Base-by-base conservation (phyloP, 345 rosid species). In the Excoecaria cochinchinensis region DNA sequence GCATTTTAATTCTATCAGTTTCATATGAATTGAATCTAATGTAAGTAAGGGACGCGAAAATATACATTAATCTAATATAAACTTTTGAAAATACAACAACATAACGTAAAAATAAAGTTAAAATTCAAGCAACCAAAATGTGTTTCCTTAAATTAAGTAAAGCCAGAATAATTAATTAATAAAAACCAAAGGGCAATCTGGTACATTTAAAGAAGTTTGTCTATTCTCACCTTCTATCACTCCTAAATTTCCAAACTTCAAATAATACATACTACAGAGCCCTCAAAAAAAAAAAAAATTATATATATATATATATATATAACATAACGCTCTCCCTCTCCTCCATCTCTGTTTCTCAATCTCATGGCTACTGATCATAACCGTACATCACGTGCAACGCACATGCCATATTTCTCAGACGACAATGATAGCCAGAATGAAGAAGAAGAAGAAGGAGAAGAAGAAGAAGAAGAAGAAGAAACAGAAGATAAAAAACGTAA, bases 391-490 rank as follows among this genome's bases (percentile, higher is more conserved):
- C 82, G 85, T 53, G 81, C 79, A 31, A 48, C 78, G 6, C 84
- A 73, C 83, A 66, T 71, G 76, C 79, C 81, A 40, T 77, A 84
- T 74, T 76, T 47, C 74, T 67, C 90, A 16, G 89, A 86, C 38
- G 88, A 79, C 15, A 59, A 78, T n/a, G 82, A 76, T 0, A 84
- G 47, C 14, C 57, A 15, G 22, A 13, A 38, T 3, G 66, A 25
- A 17, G 62, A 85, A 4, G 78, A 74, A n/a, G 85, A 59, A 1
- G 81, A 58, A 4, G 73, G 31, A 21, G 66, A 52, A 0, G 76
- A 63, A 0, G 74, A 73, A 10, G 59, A 70, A 25, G 74, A 77
- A 0, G 76, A 79, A 56, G 74, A 70, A 15, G 25, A 68, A 42
- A 36, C 51, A 0, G 31, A 9, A 4, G 77, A 31, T 14, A 25